Percentiles rank a stretch among this genome's conserved stretches.
These are phyloP conservation scores for Omphalotus olearius DNA, from an alignment of 1,284 basidiomycete species.

Conservation along the genomic window DNA sequence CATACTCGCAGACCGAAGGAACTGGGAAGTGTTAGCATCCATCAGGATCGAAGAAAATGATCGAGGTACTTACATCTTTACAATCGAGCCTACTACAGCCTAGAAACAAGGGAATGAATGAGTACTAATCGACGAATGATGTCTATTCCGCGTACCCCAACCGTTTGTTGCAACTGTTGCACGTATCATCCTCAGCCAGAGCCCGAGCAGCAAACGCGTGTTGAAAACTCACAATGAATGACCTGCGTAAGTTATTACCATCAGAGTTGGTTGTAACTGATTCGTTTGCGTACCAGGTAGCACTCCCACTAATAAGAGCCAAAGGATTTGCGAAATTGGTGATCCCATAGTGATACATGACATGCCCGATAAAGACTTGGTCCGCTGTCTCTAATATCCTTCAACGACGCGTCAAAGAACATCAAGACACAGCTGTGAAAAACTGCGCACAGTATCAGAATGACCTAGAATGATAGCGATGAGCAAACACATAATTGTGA, in stretches of 20 bases:
- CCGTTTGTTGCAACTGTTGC: constrained; percentile 48
- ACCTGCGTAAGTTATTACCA: constrained; percentile 30
- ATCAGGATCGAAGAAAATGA: not conserved
- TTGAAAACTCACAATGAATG: constrained; percentile 40
- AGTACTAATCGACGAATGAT: not conserved
- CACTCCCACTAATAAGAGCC: constrained; percentile 34
- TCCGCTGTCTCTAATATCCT: constrained; percentile 51
- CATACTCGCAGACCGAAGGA: constrained; percentile 64
- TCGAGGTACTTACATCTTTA: constrained; percentile 49
- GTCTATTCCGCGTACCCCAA: constrained; percentile 42
- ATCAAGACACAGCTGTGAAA: constrained; percentile 4
- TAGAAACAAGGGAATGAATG: constrained; percentile 21
- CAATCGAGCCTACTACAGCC: constrained; percentile 55
- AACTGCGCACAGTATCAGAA: constrained; percentile 36
- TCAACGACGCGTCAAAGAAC: constrained; percentile 1
- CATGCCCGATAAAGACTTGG: constrained; percentile 50
- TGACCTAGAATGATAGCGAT: constrained; percentile 33
- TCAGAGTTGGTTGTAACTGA: not conserved
- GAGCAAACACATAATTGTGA: not conserved
- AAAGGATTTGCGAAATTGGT: constrained; percentile 43
- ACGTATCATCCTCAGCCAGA: not conserved
- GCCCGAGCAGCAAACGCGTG: not conserved
- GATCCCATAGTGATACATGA: constrained; percentile 53
- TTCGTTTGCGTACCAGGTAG: constrained; percentile 40
- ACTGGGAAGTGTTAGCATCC: constrained; percentile 28